Evolutionary conservation across 768 basidiomycete genomes (phyloP).

Genomic region (Tylopilus sp.): DNA sequence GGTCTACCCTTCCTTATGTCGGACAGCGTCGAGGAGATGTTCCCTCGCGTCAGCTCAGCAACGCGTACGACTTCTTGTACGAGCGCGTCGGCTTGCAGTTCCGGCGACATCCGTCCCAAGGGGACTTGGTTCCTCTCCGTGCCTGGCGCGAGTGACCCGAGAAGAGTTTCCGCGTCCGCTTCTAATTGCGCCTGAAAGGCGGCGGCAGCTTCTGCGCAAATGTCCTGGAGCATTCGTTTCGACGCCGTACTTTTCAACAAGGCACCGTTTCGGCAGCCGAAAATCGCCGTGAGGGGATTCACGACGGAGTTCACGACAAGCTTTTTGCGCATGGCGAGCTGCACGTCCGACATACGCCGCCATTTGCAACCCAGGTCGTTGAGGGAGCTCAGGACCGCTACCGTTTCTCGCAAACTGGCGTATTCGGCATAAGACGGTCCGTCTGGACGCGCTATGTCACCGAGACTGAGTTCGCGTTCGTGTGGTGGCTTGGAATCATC

Average conservation of each 20-base stretch:
- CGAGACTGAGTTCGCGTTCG: conserved; percentile 45
- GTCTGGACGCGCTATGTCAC: conserved; percentile 46
- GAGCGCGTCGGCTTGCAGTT: conserved; percentile 45
- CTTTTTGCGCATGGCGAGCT: conserved; percentile 72
- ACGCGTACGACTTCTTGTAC: conserved; percentile 57
- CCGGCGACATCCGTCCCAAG: conserved; percentile 42
- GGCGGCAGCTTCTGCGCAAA: conserved; percentile 71
- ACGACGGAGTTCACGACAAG: conserved; percentile 78
- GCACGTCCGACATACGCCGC: conserved; percentile 62
- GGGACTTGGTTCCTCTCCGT: conserved; percentile 23
- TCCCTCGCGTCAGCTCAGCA: conserved; percentile 52
- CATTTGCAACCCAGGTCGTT: conserved; percentile 58
- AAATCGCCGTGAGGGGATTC: conserved; percentile 81
- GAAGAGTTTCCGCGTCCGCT: conserved; percentile 33
- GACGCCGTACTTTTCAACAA: conserved; percentile 49
- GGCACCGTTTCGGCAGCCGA: conserved; percentile 78
- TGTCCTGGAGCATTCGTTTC: conserved; percentile 40
- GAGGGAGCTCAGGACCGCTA: conserved; percentile 58
- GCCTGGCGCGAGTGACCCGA: conserved; percentile 23
- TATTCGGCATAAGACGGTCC: conserved; percentile 44
- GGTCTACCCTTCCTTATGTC: conserved; percentile 59
- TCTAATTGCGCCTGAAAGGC: conserved; percentile 55
- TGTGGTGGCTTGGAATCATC: conserved; percentile 32
- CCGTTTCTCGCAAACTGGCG: conserved; percentile 61
- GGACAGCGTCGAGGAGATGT: conserved; percentile 78